Evolutionary conservation across 2,329 filamentous ascomycete species (phyloP).

Genomic region (Clonostachys byssicola): DNA sequence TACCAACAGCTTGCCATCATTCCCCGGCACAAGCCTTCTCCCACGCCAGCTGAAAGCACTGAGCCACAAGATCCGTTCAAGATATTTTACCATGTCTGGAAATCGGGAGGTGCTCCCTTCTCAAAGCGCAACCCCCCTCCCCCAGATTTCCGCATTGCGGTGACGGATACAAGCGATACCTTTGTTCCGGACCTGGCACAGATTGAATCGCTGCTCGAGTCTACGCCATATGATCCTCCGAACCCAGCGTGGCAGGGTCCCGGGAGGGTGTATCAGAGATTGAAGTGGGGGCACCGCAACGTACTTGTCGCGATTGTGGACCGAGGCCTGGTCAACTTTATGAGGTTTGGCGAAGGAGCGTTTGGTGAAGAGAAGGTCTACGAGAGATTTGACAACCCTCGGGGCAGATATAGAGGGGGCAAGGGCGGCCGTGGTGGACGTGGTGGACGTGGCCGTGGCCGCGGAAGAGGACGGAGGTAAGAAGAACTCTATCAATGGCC

Average conservation of each 20-base stretch:
- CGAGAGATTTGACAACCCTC: slow-evolving; percentile 43
- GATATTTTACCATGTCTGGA: slow-evolving; percentile 80
- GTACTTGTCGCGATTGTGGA: slow-evolving; percentile 87
- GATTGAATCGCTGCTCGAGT: slow-evolving; percentile 66
- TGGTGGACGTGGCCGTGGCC: slow-evolving; percentile 21
- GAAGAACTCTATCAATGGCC: too few relatives aligned
- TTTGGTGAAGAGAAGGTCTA: slow-evolving; percentile 75
- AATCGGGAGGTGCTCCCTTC: slow-evolving; percentile 54
- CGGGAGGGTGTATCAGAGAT: slow-evolving; percentile 63
- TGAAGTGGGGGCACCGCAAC: slow-evolving; percentile 82
- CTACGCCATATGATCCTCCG: slow-evolving; percentile 66
- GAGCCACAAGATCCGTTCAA: slow-evolving; percentile 54
- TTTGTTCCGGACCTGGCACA: slow-evolving; percentile 70
- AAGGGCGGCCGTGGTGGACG: slow-evolving; percentile 31
- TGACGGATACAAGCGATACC: slow-evolving; percentile 72
- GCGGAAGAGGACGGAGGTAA: slow-evolving; percentile 13
- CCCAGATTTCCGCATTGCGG: slow-evolving; percentile 81
- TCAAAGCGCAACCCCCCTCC: slow-evolving; percentile 73
- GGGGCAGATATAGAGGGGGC: slow-evolving; percentile 31
- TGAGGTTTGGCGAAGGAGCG: slow-evolving; percentile 73
- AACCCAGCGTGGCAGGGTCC: slow-evolving; percentile 24
- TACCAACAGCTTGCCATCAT: slow-evolving; percentile 75
- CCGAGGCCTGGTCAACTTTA: slow-evolving; percentile 82
- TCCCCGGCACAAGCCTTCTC: slow-evolving; percentile 58
- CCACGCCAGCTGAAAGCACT: neutral